A percentile compares a stretch with the other conserved stretches of the same genome.
Conservation (phyloP, 2,329 filamentous ascomycete species). For the Leptographium wingfieldii region DNA sequence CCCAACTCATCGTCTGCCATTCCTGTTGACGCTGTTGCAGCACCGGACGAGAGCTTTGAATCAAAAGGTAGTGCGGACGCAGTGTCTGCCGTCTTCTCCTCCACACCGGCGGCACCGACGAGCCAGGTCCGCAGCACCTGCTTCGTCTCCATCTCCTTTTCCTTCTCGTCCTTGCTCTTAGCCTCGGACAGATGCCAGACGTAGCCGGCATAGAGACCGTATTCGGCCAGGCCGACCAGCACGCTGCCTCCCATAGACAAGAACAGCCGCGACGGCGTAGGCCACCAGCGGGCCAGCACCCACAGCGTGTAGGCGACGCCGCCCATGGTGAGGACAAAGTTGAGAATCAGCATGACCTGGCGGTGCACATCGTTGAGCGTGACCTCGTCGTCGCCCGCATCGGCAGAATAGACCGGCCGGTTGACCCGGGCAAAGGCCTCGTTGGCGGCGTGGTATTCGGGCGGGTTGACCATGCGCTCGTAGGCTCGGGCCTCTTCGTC, state of each 20-base stretch:
- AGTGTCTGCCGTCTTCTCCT: constrained; percentile 11
- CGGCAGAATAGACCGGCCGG: constrained; percentile 30
- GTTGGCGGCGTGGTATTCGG: constrained; percentile 29
- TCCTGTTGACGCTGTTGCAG: neutral
- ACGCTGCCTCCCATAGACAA: constrained; percentile 58
- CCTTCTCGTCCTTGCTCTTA: constrained; percentile 47
- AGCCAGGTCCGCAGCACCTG: constrained; percentile 64
- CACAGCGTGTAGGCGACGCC: constrained; percentile 67
- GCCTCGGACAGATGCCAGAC: constrained; percentile 58
- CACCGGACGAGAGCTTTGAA: neutral
- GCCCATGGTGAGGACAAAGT: constrained; percentile 76
- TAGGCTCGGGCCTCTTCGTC: constrained; percentile 77
- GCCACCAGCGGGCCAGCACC: constrained; percentile 69
- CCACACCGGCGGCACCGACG: constrained; percentile 33
- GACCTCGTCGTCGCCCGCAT: constrained; percentile 47
- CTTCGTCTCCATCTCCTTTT: constrained; percentile 49
- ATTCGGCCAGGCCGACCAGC: constrained; percentile 61
- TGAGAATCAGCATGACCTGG: constrained; percentile 76
- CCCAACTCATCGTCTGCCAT: neutral
- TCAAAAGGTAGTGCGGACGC: neutral
- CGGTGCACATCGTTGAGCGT: constrained; percentile 63
- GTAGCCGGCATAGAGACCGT: constrained; percentile 65
- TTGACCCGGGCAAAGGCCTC: constrained; percentile 43
- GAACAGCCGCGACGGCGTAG: constrained; percentile 54
- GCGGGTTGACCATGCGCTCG: constrained; percentile 61